Base-by-base conservation (phyloP, 345 rosid species). In the Salix udensis region DNA sequence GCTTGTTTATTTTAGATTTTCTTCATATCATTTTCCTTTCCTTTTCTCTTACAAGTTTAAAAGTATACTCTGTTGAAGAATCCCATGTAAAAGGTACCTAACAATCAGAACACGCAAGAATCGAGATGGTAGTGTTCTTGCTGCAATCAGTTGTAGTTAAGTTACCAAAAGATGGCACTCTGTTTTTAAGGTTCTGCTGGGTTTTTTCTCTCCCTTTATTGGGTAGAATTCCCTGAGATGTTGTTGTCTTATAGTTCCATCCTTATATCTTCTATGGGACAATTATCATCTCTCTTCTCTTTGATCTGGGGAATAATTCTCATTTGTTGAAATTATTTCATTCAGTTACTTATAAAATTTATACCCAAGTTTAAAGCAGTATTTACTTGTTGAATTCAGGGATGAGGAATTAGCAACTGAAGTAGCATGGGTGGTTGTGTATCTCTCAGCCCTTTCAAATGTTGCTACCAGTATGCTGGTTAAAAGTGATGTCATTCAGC, bases 381-480 rank as follows among this genome's bases (percentile, higher is more conserved):
- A 68, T 77, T 34, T 76, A 73, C 70, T 23, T 80, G 12, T 77
- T 37, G 24, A 77, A n/a, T 84, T 77, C 85, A 96, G 99, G 85
- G 94, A 93, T 81, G 98, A 91, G 80, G 98, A 91, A 75, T 80
- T 92, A 84, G 89, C 98, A 62, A 93, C 94, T 36, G 97, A 96
- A 85, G 94, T 96, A 79, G 97, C 97, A 76, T 92, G 99, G 98
- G 89, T 92, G 19, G 91, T 92, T 81, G 99, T 91, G 67, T 96
- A 92, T 88, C 98, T 96, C 64, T 96, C 99, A 31, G 98, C 99
- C 52, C 98, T 93, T 62, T 96, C 99, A 72, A 90, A 91, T 86
- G 67, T 83, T 7, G 97, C 95, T 64, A 88, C 97, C 67, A 81
- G 81, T 83, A 52, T 91, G 84, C 84, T 96, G 72, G 88, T 92